Conservation (phyloP, 805 yeast species). For the Candida odintsovae region DNA sequence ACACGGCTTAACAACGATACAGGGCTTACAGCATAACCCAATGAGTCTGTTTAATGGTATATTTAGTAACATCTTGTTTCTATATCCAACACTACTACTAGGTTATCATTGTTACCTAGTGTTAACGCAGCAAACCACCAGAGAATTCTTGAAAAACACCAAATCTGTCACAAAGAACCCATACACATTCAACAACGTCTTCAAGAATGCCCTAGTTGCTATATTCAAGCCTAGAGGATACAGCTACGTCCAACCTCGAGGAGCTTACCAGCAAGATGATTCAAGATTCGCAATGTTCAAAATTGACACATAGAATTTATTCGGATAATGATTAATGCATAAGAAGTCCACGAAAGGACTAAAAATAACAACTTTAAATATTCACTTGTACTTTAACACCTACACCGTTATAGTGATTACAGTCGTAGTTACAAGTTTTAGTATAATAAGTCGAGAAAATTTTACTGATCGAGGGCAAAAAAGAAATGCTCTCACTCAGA, state of each 20-base stretch:
- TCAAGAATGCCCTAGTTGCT: constrained; percentile 28
- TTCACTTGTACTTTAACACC: too few species aligned
- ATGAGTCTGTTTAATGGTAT: constrained; percentile 48
- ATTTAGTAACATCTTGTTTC: constrained; percentile 36
- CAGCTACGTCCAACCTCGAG: constrained; percentile 28
- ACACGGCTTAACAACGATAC: constrained; percentile 12
- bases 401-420: too few species aligned
- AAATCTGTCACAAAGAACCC: constrained; percentile 33
- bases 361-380: too few species aligned
- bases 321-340: neutral
- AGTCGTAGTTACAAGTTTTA: too few species aligned
- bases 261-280: constrained; percentile 30
- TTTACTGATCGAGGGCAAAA: too few species aligned
- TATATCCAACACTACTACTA: constrained; percentile 53
- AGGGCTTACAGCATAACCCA: constrained; percentile 26
- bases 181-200: constrained; percentile 28
- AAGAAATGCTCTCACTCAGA: constrained; percentile 52
- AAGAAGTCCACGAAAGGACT: too few species aligned
- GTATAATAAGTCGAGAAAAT: too few species aligned
- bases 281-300: constrained; percentile 27
- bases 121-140: constrained; percentile 57
- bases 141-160: constrained; percentile 56
- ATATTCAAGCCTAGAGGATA: constrained; percentile 35
- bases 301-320: neutral
- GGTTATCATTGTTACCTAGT: constrained; percentile 50